Conservation (phyloP, 768 basidiomycete species). For the Psilocybe subaeruginosa region DNA sequence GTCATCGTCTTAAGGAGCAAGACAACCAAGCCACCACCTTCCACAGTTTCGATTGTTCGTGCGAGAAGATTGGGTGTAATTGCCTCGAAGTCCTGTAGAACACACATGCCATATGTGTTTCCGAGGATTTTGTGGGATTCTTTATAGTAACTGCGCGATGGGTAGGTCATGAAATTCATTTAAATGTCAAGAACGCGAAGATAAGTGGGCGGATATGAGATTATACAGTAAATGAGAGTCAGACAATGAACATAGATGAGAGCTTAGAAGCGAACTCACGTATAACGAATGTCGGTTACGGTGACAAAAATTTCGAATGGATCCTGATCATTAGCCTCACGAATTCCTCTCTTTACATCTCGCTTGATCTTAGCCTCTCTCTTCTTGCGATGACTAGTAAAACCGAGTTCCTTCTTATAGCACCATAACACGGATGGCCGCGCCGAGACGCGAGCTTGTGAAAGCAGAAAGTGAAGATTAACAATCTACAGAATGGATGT, state of each 20-base stretch:
- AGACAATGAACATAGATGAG: neutral
- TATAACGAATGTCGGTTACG: conserved; percentile 99
- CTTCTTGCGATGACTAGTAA: conserved; percentile 97
- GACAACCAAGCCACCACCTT: conserved; percentile 91
- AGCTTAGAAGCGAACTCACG: conserved; percentile 51
- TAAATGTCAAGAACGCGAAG: neutral
- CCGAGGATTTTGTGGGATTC: conserved; percentile 97
- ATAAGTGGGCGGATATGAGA: neutral
- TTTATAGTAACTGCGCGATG: conserved; percentile 81
- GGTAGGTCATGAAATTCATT: neutral
- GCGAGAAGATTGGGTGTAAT: conserved; percentile 97
- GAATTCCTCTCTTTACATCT: conserved; percentile 91
- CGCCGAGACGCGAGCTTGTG: conserved; percentile 87
- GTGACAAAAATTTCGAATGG: conserved; percentile 99
- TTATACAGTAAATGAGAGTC: neutral
- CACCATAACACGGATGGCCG: conserved; percentile 96
- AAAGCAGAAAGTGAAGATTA: conserved; percentile 93
- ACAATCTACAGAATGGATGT: conserved; percentile 60
- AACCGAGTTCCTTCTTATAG: conserved; percentile 98
- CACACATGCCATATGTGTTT: conserved; percentile 96
- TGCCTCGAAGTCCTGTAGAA: conserved; percentile 97
- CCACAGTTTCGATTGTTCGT: conserved; percentile 96
- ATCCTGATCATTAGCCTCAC: conserved; percentile 93
- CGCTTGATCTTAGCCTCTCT: conserved; percentile 96
- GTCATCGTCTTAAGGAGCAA: conserved; percentile 94